Evolutionary conservation across 495 filamentous ascomycete genomes (phyloP).

Genomic region (Neohortaea acidophila): DNA sequence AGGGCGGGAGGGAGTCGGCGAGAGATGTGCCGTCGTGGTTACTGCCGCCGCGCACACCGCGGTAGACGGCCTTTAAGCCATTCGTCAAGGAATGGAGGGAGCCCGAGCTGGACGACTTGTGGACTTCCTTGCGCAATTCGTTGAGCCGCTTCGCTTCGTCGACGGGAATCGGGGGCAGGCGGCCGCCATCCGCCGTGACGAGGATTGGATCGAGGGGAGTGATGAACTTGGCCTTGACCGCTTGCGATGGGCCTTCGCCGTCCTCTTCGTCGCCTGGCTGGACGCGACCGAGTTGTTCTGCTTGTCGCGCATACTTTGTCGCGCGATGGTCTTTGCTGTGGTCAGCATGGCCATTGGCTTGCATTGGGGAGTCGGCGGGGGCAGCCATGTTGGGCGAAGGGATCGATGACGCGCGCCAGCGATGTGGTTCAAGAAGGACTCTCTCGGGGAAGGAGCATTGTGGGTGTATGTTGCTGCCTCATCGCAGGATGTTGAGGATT

Average conservation of each 20-base stretch:
- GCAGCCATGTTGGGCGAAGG: constrained; percentile 6
- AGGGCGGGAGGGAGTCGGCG: constrained; percentile 35
- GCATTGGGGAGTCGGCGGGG: constrained; percentile 1
- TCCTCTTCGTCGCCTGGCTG: constrained; percentile 21
- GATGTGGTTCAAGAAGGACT: too few relatives aligned
- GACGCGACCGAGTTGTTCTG: constrained; percentile 37
- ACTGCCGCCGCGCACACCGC: too few relatives aligned
- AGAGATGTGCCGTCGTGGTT: too few relatives aligned
- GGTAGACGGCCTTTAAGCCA: too few relatives aligned
- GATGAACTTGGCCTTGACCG: constrained; percentile 50
- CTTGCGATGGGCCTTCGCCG: constrained; percentile 30
- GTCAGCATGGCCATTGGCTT: constrained; percentile 8
- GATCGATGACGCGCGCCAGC: too few relatives aligned
- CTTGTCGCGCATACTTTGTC: constrained; percentile 37
- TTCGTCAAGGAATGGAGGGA: too few relatives aligned
- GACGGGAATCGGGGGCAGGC: constrained; percentile 49
- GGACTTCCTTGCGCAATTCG: constrained; percentile 39
- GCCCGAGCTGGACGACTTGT: too few relatives aligned
- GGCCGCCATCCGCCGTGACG: constrained; percentile 45
- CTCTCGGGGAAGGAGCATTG: too few relatives aligned
- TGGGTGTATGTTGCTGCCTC: too few relatives aligned
- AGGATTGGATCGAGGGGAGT: constrained; percentile 59
- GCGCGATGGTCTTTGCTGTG: constrained; percentile 21
- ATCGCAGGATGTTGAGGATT: too few relatives aligned
- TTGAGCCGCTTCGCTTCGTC: constrained; percentile 55